phyloP scores from a whole-genome alignment of 2,329 filamentous ascomycete species.

The Pestalotiopsis sp. region DNA sequence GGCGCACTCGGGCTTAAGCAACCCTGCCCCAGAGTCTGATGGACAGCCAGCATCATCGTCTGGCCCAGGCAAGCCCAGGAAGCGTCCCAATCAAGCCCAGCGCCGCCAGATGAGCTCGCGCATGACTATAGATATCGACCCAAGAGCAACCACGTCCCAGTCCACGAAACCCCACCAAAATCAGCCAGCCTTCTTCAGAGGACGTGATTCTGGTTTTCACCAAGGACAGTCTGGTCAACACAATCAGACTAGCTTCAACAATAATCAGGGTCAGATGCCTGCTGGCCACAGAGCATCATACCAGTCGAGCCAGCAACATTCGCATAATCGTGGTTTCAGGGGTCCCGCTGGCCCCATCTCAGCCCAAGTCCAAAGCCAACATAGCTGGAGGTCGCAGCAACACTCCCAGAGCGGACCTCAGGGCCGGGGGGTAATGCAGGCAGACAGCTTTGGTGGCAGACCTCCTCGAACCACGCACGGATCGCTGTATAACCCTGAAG shows the following conservation, averaged over 20 bases:
- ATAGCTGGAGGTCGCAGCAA: conserved; percentile 26
- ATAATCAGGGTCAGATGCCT: conserved; percentile 2
- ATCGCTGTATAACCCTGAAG: conserved; percentile 32
- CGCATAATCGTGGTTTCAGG: conserved; percentile 18
- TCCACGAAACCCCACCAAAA: background rate
- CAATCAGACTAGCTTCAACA: conserved; percentile 25
- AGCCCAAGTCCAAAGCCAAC: conserved; percentile 15
- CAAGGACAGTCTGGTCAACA: conserved; percentile 19
- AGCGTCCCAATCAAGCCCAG: conserved; percentile 66
- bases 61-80: conserved; percentile 22
- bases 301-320: conserved; percentile 12
- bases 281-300: conserved; percentile 11
- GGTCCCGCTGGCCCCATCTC: conserved; percentile 18
- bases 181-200: background rate
- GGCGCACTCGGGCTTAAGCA: background rate
- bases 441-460: conserved; percentile 27
- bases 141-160: conserved; percentile 28
- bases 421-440: conserved; percentile 24
- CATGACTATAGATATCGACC: conserved; percentile 57
- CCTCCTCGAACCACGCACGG: conserved; percentile 24
- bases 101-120: conserved; percentile 65
- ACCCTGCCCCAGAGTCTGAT: background rate
- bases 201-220: conserved; percentile 23
- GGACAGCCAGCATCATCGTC: background rate
- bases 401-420: conserved; percentile 13